Conservation (phyloP, 1,284 basidiomycete species). For the Pascua guehoae region DNA sequence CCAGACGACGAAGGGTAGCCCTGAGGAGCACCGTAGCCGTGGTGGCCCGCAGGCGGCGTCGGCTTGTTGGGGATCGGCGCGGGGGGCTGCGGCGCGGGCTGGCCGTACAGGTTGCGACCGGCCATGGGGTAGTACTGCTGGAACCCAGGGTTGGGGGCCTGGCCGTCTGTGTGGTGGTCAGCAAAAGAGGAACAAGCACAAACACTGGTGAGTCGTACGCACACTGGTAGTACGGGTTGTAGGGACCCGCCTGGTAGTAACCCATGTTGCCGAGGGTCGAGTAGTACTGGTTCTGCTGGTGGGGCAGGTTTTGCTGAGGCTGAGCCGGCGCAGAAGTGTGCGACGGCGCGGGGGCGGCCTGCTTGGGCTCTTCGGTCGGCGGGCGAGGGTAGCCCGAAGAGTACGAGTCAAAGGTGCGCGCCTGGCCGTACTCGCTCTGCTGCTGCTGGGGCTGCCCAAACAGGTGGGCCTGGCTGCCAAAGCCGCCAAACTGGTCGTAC, state of each 20-base stretch:
- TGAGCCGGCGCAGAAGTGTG: slow-evolving; percentile 41
- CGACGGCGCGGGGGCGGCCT: slow-evolving; percentile 29
- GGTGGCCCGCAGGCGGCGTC: slow-evolving; percentile 30
- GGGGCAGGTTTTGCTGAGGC: slow-evolving; percentile 32
- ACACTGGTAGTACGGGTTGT: slow-evolving; percentile 53
- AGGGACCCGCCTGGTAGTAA: slow-evolving; percentile 47
- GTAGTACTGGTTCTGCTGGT: slow-evolving; percentile 48
- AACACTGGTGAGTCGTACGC: slow-evolving; percentile 15
- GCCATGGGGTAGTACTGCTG: slow-evolving; percentile 50
- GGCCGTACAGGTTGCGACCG: slow-evolving; percentile 43
- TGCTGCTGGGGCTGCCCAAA: slow-evolving; percentile 19
- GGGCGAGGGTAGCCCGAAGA: slow-evolving; percentile 45
- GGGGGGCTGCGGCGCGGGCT: slow-evolving; percentile 41
- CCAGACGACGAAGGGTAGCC: slow-evolving; percentile 34
- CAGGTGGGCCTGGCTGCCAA: slow-evolving; percentile 14
- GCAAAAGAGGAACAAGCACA: no score
- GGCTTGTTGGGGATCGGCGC: slow-evolving; percentile 43
- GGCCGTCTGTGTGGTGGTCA: slow-evolving; percentile 31
- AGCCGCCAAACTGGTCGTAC: slow-evolving; percentile 24
- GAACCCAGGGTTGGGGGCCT: slow-evolving; percentile 46
- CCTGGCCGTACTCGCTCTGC: slow-evolving; percentile 20
- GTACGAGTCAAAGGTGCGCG: slow-evolving; percentile 47
- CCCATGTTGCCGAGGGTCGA: slow-evolving; percentile 44
- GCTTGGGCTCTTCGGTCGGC: slow-evolving; percentile 42
- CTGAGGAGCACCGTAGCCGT: slow-evolving; percentile 44